Base-by-base conservation (phyloP, 2,329 filamentous ascomycete genomes). In the Fusarium multiceps region DNA sequence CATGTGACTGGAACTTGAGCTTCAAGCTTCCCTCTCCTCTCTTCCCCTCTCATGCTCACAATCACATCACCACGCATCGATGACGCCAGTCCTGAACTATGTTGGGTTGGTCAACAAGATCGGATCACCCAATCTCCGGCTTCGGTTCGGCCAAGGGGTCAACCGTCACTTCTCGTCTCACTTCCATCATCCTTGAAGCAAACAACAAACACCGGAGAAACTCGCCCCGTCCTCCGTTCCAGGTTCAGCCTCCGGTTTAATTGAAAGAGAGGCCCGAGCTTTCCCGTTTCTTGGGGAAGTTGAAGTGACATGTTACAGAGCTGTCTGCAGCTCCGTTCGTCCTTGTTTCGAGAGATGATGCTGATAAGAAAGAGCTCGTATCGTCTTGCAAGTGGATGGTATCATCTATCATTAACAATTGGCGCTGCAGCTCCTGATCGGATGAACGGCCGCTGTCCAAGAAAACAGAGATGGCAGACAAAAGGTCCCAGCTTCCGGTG, bases 281-380 rank as follows among this genome's bases (percentile, higher is more conserved):
- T 60, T 60, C 21, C 28, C 30, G 34, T 27, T 37, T 53, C 30
- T 49, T 43, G 25, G 48, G 23, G 42, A 59, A 50, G 62, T 70
- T 67, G 42, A 59, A 47, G 62, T 70, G 67, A 69, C 53, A 70
- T 69, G 37, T 59, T 70, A 67, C 66, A 67, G 56, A 62, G 55
- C 59, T 46, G 37, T 51, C 48, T 28, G 37, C 34, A 67, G 62
- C 55, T 63, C 66, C 62, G 51, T 71, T 68, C 53, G 67, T 43
- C 67, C 67, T 68, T 70, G 51, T 55, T 59, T 55, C 41, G 45
- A 63, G n/a, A 49, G 37, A 46, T 56, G 46, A 60, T 51, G 18
- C 34, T n/a, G 34, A 37, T 37, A 37, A 37, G 34, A n/a, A 50
- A 63, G 66, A 37, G 34, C n/a, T 43, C 32, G 66, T 43, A 48